Evolutionary conservation across 345 rosid genomes (phyloP).

Genomic region (Chamaenerion angustifolium): DNA sequence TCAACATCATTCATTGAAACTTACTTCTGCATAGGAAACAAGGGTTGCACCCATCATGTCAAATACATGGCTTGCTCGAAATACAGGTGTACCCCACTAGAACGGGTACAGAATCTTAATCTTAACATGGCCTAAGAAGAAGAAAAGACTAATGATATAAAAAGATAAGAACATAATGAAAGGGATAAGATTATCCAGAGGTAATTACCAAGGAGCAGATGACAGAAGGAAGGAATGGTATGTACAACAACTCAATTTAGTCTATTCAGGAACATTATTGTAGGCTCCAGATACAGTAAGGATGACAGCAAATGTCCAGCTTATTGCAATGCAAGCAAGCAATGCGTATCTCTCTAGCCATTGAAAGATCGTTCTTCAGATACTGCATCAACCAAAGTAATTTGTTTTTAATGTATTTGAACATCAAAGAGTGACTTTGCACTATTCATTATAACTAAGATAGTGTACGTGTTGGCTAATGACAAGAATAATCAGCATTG

Average conservation of each 20-base stretch:
- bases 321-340: conserved; percentile 60
- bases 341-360: conserved; percentile 73
- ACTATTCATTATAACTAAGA: neutral
- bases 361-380: conserved; percentile 26
- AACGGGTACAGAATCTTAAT: conserved; percentile 82
- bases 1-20: no score
- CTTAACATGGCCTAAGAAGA: conserved; percentile 39
- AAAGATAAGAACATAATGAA: no score
- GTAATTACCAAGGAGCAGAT: conserved; percentile 67
- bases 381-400: conserved; percentile 34
- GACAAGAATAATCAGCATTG: no score
- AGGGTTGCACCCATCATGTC: conserved; percentile 93
- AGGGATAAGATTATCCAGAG: no score
- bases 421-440: neutral
- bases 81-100: conserved; percentile 96
- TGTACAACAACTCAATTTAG: conserved; percentile 67
- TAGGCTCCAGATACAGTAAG: conserved; percentile 90
- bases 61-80: conserved; percentile 85
- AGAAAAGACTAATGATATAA: no score
- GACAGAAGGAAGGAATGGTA: conserved; percentile 61
- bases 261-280: conserved; percentile 44
- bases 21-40: conserved; percentile 86
- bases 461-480: no score
- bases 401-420: neutral
- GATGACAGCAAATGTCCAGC: conserved; percentile 91